Percentiles rank a stretch among this genome's conserved stretches.
Conservation (phyloP, 306 rosid genomes). For the Pachyrhizus erosus region DNA sequence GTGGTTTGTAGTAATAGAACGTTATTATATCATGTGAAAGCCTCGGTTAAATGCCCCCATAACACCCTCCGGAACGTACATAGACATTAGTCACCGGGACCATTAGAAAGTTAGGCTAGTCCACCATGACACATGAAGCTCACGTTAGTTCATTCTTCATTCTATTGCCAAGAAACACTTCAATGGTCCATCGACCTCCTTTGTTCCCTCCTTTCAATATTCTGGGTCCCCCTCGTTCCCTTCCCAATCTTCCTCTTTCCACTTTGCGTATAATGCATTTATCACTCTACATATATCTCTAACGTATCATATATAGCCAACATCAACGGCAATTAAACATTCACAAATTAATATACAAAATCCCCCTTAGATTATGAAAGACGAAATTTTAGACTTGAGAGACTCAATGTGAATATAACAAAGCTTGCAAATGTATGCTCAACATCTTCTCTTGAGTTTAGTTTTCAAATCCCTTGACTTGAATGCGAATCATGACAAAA, state of each 20-base stretch:
- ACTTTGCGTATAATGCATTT: neutral
- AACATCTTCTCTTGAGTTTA: neutral
- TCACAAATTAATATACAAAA: neutral
- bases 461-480: conserved; percentile 39
- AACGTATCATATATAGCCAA: neutral
- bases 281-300: neutral
- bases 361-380: conserved; percentile 18
- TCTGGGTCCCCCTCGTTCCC: conserved; percentile 51
- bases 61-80: conserved; percentile 52
- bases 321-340: no score
- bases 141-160: conserved; percentile 72
- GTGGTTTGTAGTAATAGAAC: conserved; percentile 74
- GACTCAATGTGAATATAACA: neutral
- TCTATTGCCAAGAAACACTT: conserved; percentile 59
- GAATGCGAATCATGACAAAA: conserved; percentile 3
- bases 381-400: conserved; percentile 18
- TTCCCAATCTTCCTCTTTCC: conserved; percentile 35
- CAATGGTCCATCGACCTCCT: conserved; percentile 57
- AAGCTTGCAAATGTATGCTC: neutral
- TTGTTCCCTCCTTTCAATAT: conserved; percentile 58
- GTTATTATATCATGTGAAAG: conserved; percentile 84
- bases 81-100: conserved; percentile 54
- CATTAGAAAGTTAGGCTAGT: conserved; percentile 45
- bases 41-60: conserved; percentile 68
- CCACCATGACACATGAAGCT: conserved; percentile 77